These are phyloP conservation scores for Triangularia setosa DNA, from an alignment of 2,329 filamentous ascomycete species.

Conservation along the genomic window DNA sequence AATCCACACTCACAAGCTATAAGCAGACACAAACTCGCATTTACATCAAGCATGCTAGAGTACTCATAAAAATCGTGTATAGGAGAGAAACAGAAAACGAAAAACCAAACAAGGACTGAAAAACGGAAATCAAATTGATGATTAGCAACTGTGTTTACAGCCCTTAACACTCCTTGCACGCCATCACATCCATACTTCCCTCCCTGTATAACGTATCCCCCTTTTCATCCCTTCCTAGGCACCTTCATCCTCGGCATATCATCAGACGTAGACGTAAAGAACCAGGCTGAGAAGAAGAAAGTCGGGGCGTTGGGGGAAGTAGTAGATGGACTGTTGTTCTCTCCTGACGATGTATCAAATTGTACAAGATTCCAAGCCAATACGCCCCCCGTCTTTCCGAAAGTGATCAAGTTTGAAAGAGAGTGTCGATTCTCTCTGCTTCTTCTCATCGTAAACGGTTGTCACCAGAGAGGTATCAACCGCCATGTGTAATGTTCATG, in stretches of 20 bases:
- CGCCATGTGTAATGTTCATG: constrained; percentile 40
- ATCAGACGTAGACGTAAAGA: constrained; percentile 13
- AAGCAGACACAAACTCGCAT: not conserved
- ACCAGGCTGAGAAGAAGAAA: constrained; percentile 1
- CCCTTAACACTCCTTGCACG: constrained; percentile 1
- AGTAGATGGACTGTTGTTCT: constrained; percentile 23
- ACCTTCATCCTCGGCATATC: constrained; percentile 1
- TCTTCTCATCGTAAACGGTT: constrained; percentile 21
- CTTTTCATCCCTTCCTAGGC: not conserved
- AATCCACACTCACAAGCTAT: not conserved
- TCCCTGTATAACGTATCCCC: not conserved
- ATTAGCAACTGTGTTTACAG: constrained; percentile 20
- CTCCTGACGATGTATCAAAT: constrained; percentile 31
- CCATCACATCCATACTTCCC: not conserved
- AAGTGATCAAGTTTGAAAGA: constrained; percentile 30
- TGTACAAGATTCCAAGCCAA: constrained; percentile 35
- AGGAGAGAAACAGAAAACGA: constrained; percentile 7
- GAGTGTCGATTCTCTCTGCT: constrained; percentile 26
- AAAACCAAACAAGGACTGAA: constrained; percentile 3
- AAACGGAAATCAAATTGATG: constrained; percentile 15
- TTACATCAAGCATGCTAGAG: constrained; percentile 4
- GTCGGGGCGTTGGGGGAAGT: constrained; percentile 18
- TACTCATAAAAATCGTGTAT: not conserved
- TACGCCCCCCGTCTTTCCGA: constrained; percentile 32
- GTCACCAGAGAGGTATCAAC: constrained; percentile 26